Evolutionary conservation across 2,329 filamentous ascomycete genomes (phyloP).

Genomic region (Aspergillus tanneri): DNA sequence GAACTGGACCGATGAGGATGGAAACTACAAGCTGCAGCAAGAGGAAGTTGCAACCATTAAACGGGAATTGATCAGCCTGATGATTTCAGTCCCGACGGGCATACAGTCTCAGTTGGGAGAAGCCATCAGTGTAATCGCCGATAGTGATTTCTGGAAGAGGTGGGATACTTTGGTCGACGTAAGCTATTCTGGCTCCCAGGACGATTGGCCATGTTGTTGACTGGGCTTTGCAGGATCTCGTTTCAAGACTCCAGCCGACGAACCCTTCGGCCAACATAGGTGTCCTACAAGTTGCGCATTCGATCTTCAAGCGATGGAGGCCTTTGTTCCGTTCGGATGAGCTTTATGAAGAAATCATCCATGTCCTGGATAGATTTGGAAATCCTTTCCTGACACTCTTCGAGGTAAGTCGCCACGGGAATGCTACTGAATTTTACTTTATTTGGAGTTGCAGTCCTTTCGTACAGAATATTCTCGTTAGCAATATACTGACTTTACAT

Average conservation of each 20-base stretch:
- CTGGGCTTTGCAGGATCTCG: constrained; percentile 64
- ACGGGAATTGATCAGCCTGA: constrained; percentile 88
- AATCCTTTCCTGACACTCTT: constrained; percentile 79
- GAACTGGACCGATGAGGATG: constrained; percentile 95
- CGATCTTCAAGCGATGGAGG: constrained; percentile 94
- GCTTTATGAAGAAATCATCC: constrained; percentile 92
- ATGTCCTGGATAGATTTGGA: constrained; percentile 84
- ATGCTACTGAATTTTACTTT: background rate
- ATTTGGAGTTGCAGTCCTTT: too few species aligned
- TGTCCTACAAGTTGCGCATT: constrained; percentile 94
- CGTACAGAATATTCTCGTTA: too few species aligned
- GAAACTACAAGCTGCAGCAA: constrained; percentile 80
- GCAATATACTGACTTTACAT: constrained; percentile 18
- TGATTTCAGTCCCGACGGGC: constrained; percentile 84
- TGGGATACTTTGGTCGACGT: constrained; percentile 95
- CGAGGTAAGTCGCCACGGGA: constrained; percentile 52
- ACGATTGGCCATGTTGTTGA: too few species aligned
- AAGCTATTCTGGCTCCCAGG: constrained; percentile 30
- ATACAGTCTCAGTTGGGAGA: constrained; percentile 95
- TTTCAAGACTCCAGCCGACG: constrained; percentile 77
- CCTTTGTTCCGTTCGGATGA: constrained; percentile 91
- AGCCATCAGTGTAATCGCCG: constrained; percentile 93
- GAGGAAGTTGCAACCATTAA: constrained; percentile 91
- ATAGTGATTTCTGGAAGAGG: constrained; percentile 93
- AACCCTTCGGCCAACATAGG: constrained; percentile 87